Evolutionary conservation across 2,329 filamentous ascomycete genomes (phyloP).

Genomic region (Pyricularia grisea): DNA sequence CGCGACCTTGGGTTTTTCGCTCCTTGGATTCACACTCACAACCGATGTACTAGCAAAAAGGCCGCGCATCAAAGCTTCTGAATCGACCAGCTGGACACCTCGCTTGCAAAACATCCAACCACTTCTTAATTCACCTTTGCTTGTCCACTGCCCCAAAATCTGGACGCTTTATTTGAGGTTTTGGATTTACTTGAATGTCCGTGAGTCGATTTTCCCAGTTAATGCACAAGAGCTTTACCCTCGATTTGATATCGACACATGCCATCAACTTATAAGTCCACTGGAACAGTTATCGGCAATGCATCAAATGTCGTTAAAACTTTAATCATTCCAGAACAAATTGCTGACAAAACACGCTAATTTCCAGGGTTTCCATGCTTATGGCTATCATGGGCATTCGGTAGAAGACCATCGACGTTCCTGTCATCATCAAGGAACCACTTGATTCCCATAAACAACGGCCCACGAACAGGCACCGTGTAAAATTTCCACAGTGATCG

Average conservation of each 20-base stretch:
- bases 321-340: neutral
- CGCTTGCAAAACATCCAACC: neutral
- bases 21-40: neutral
- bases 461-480: neutral
- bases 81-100: neutral
- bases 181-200: neutral
- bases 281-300: neutral
- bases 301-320: neutral
- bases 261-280: neutral
- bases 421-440: neutral
- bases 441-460: neutral
- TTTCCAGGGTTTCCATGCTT: neutral
- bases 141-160: neutral
- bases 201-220: neutral
- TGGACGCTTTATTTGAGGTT: neutral
- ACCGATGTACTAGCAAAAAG: neutral
- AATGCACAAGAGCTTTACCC: neutral
- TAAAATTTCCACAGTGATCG: neutral
- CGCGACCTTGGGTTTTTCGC: slow-evolving; percentile 2
- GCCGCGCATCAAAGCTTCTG: neutral
- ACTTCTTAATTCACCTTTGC: neutral
- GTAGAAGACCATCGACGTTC: neutral
- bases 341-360: neutral
- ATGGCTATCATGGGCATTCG: neutral
- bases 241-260: neutral